Percentiles rank a stretch among this genome's conserved stretches.
Evolutionary conservation across 192 early-diverging fungal species (phyloP).

Genomic region (Ramicandelaber brevisporus): DNA sequence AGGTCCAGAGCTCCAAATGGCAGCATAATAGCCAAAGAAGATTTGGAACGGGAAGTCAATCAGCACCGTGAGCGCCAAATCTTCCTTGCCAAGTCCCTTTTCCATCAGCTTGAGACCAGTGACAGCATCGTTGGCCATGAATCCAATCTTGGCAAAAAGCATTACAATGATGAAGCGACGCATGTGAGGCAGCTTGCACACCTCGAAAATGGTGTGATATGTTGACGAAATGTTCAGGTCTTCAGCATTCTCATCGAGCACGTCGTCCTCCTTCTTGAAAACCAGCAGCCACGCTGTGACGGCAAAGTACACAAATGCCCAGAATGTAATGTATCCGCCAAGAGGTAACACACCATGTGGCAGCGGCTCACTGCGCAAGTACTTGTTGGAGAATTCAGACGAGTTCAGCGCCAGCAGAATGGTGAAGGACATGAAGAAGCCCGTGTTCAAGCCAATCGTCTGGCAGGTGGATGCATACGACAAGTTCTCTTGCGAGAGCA

Average conservation of each 20-base stretch:
- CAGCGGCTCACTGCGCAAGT: slow-evolving; percentile 34
- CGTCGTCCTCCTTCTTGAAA: slow-evolving; percentile 36
- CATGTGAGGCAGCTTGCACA: slow-evolving; percentile 75
- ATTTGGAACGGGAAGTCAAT: slow-evolving; percentile 95
- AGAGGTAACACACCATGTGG: slow-evolving; percentile 51
- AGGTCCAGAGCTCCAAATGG: slow-evolving; percentile 73
- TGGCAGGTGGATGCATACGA: slow-evolving; percentile 84
- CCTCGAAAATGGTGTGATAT: slow-evolving; percentile 77
- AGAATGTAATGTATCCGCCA: slow-evolving; percentile 74
- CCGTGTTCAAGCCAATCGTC: slow-evolving; percentile 87
- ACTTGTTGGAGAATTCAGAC: slow-evolving; percentile 83
- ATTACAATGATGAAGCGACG: slow-evolving; percentile 51
- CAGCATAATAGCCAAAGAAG: slow-evolving; percentile 92
- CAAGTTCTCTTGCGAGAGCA: slow-evolving; percentile 75
- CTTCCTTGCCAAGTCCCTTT: slow-evolving; percentile 82
- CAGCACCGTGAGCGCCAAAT: slow-evolving; percentile 72
- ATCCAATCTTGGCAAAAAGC: slow-evolving; percentile 77
- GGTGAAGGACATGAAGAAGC: slow-evolving; percentile 90
- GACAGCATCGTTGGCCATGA: slow-evolving; percentile 84
- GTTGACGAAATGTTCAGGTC: slow-evolving; percentile 36
- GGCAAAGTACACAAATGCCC: slow-evolving; percentile 71
- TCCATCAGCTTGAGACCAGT: slow-evolving; percentile 87
- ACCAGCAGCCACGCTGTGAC: slow-evolving; percentile 65
- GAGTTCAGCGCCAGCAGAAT: slow-evolving; percentile 93
- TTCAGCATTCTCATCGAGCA: slow-evolving; percentile 14